phyloP scores from a whole-genome alignment of 768 basidiomycete species.

The Phallus indusiatus region DNA sequence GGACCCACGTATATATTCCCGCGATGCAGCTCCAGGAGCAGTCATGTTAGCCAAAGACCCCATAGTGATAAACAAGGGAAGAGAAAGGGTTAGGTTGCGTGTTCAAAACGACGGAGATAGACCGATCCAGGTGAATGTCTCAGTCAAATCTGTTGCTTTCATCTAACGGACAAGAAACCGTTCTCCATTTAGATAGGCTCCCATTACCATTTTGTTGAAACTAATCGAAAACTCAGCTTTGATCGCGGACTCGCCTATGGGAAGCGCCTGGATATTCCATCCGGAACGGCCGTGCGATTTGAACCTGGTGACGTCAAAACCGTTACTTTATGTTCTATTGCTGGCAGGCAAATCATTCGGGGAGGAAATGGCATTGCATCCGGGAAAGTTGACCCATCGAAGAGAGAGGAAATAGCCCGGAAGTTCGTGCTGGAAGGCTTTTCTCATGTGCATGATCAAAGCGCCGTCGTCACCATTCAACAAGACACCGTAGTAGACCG shows the following conservation, averaged over 20 bases:
- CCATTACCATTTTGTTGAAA: slow-evolving; percentile 91
- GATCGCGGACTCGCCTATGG: slow-evolving; percentile 77
- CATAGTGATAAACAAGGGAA: slow-evolving; percentile 68
- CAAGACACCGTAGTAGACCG: slow-evolving; percentile 50
- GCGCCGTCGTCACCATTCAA: slow-evolving; percentile 36
- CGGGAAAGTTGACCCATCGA: slow-evolving; percentile 36
- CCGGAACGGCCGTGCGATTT: slow-evolving; percentile 93
- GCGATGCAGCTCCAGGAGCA: slow-evolving; percentile 61
- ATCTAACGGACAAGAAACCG: background rate
- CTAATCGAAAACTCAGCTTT: slow-evolving; percentile 71
- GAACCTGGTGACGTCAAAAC: slow-evolving; percentile 88
- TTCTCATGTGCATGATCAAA: slow-evolving; percentile 58
- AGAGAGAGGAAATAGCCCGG: slow-evolving; percentile 38
- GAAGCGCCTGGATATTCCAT: slow-evolving; percentile 82
- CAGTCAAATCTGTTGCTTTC: slow-evolving; percentile 9
- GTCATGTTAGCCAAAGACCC: slow-evolving; percentile 54
- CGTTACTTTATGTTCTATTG: slow-evolving; percentile 72
- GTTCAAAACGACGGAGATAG: slow-evolving; percentile 83
- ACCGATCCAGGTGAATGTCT: slow-evolving; percentile 68
- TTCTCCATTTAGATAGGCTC: slow-evolving; percentile 60
- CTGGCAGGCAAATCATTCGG: slow-evolving; percentile 57
- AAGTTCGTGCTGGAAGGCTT: slow-evolving; percentile 54
- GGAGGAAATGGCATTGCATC: slow-evolving; percentile 75
- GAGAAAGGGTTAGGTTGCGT: slow-evolving; percentile 38
- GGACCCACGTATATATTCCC: slow-evolving; percentile 39